Conservation (phyloP, 2,329 filamentous ascomycete genomes). For the Thielaviopsis ethacetica region DNA sequence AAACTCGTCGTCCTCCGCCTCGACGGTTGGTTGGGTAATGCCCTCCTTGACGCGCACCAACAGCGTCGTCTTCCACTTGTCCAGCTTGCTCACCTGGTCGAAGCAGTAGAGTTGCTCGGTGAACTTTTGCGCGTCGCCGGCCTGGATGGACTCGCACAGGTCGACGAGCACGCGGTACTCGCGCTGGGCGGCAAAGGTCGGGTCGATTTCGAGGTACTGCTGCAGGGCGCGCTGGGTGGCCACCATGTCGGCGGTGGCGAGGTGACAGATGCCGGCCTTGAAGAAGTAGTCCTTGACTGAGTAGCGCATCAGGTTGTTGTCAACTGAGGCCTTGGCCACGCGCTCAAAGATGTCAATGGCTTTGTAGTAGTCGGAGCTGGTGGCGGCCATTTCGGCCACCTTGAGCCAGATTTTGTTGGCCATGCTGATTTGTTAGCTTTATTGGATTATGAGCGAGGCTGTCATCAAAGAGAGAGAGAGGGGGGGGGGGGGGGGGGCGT, state of each 20-base stretch:
- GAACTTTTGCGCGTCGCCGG: slow-evolving; percentile 67
- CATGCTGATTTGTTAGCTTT: slow-evolving; percentile 34
- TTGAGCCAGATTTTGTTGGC: slow-evolving; percentile 92
- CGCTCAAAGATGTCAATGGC: slow-evolving; percentile 71
- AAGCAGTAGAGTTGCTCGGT: slow-evolving; percentile 76
- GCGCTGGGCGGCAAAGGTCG: slow-evolving; percentile 57
- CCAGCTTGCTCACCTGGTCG: slow-evolving; percentile 82
- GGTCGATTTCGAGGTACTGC: slow-evolving; percentile 65
- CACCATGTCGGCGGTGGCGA: slow-evolving; percentile 58
- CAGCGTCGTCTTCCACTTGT: slow-evolving; percentile 92
- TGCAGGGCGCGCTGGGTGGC: slow-evolving; percentile 66
- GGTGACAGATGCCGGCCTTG: slow-evolving; percentile 83
- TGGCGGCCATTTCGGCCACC: slow-evolving; percentile 70
- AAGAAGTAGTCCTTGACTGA: slow-evolving; percentile 91
- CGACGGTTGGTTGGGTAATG: slow-evolving; percentile 45
- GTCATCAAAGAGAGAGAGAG: too few species aligned
- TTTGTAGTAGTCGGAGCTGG: slow-evolving; percentile 72
- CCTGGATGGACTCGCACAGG: slow-evolving; percentile 57
- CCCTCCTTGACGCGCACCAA: slow-evolving; percentile 67
- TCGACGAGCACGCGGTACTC: slow-evolving; percentile 76
- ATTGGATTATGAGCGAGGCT: too few species aligned
- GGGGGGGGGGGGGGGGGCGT: too few species aligned
- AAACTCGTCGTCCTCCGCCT: slow-evolving; percentile 17
- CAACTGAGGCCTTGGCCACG: slow-evolving; percentile 60
- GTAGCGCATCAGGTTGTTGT: slow-evolving; percentile 87